Percentiles rank a stretch among this genome's conserved stretches.
phyloP scores from a whole-genome alignment of 1,284 basidiomycete species.

The Leccinum griseonigrum region DNA sequence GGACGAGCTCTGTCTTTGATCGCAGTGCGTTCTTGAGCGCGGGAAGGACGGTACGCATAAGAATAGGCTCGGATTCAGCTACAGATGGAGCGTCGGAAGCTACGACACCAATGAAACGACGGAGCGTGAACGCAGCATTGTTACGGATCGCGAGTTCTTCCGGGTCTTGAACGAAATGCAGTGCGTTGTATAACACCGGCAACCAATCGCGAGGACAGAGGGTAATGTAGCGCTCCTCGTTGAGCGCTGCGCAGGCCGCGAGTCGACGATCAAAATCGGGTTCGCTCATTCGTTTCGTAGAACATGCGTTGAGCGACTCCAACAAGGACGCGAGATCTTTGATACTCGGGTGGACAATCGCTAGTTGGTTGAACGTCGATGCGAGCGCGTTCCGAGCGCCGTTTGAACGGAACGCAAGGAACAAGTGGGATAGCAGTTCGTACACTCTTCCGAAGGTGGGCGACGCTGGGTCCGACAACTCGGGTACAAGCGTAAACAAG shows the following conservation, averaged over 20 bases:
- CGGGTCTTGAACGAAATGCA: slow-evolving; percentile 88
- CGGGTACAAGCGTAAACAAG: slow-evolving; percentile 73
- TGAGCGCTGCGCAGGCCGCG: slow-evolving; percentile 73
- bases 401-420: slow-evolving; percentile 73
- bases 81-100: slow-evolving; percentile 19
- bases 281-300: slow-evolving; percentile 80
- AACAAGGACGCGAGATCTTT: slow-evolving; percentile 53
- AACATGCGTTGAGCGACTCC: slow-evolving; percentile 84
- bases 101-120: slow-evolving; percentile 71
- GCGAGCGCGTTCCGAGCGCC: slow-evolving; percentile 69
- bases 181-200: slow-evolving; percentile 80
- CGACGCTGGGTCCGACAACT: slow-evolving; percentile 53
- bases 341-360: slow-evolving; percentile 50
- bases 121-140: slow-evolving; percentile 77
- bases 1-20: slow-evolving; percentile 85
- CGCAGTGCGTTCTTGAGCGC: slow-evolving; percentile 81
- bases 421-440: slow-evolving; percentile 69
- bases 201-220: slow-evolving; percentile 72
- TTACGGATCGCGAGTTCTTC: slow-evolving; percentile 87
- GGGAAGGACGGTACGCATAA: slow-evolving; percentile 73
- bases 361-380: slow-evolving; percentile 61
- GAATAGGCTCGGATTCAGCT: slow-evolving; percentile 44
- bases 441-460: slow-evolving; percentile 58
- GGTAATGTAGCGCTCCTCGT: slow-evolving; percentile 54
- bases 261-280: slow-evolving; percentile 92